Base-by-base conservation (phyloP, 257 asterid species). In the Agastache rugosa region DNA sequence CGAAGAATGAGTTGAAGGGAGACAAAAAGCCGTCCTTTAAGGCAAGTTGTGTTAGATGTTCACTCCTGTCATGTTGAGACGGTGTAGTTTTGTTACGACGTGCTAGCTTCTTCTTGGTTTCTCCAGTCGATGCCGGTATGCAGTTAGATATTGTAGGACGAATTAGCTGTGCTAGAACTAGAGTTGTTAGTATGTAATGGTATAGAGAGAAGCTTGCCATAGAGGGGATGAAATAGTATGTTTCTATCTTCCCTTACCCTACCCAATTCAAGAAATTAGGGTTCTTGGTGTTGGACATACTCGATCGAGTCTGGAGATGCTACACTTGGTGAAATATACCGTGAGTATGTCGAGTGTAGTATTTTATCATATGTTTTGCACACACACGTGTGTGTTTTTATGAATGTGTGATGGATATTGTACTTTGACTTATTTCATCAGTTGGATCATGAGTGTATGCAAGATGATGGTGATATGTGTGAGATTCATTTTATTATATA, bases 101-200 rank as follows among this genome's bases (percentile, higher is more conserved):
- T 62, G 47, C 35, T 53, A 12, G 61, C 50, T 34, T 59, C 70
- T 58, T 19, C 56, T 17, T 17, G 29, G 59, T 14, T 53, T 53
- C 42, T 31, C 48, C 15, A 22, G 64, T 22, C 34, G 2, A 35
- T n/a, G 72, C 37, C 53, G 27, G 70, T 11, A 11, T 25, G 71
- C 29, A 22, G 72, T 63, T 12, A 35, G 42, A 48, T 23, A 34
- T 63, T 69, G 29, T 71, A 69, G 62, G 74, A 44, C 16, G 19
- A 42, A 41, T 41, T 44, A 48, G 48, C 44, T 76, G 63, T 35
- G 51, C 2, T 34, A 12, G 56, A 58, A 35, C 37, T 58, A 20
- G 44, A 37, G 51, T 63, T 51, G 44, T 63, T 63, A 17, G 54
- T 61, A 27, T 34, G 62, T 47, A 51, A 35, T 34, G 63, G n/a